These are phyloP conservation scores for Xerocomus minutiporus DNA, from an alignment of 1,284 basidiomycete genomes.

Conservation along the genomic window DNA sequence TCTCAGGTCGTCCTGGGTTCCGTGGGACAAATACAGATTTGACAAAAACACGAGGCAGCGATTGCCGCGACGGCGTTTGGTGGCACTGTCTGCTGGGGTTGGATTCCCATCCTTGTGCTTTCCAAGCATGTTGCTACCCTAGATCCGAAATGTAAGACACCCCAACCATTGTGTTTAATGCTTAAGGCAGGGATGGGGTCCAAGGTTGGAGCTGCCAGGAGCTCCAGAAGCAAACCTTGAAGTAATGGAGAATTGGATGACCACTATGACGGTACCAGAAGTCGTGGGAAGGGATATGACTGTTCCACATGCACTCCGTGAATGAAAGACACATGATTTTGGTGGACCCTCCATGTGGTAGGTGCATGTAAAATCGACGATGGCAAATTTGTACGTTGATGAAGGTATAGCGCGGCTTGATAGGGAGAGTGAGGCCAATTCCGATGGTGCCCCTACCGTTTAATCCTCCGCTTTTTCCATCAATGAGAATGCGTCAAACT, in stretches of 20 bases:
- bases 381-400: background rate
- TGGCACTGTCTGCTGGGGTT: constrained; percentile 2
- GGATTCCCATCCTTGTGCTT: constrained; percentile 6
- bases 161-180: background rate
- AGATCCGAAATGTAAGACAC: constrained; percentile 13
- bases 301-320: background rate
- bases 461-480: background rate
- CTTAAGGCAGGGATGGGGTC: background rate
- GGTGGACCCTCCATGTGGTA: constrained; percentile 11
- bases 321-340: background rate
- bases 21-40: constrained; percentile 15
- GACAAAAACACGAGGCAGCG: constrained; percentile 30
- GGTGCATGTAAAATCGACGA: constrained; percentile 9
- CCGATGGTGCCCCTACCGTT: background rate
- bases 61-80: constrained; percentile 3
- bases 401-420: background rate
- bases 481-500: background rate
- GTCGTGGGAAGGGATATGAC: background rate
- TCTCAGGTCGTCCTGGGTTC: constrained; percentile 8
- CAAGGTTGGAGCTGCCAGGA: constrained; percentile 1
- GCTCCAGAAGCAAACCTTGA: background rate
- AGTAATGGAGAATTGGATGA: background rate
- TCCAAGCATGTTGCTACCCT: constrained; percentile 8
- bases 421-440: constrained; percentile 1
- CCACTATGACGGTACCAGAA: background rate